phyloP scores from a whole-genome alignment of 2,329 filamentous ascomycete genomes.

The Lizonia empirigonia region DNA sequence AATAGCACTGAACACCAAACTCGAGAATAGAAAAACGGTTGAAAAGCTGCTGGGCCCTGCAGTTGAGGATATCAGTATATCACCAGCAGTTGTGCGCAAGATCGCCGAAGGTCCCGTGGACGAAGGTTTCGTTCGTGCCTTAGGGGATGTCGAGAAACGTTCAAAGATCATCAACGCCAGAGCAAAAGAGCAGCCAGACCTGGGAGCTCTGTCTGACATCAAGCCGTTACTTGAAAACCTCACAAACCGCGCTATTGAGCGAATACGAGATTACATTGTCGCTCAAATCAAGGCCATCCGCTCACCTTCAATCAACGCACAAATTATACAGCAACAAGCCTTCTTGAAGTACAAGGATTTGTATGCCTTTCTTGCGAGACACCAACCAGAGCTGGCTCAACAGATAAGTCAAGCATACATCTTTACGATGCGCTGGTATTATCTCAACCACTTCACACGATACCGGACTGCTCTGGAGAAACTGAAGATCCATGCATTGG shows the following conservation, averaged over 20 bases:
- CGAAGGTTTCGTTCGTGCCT: slow-evolving; percentile 81
- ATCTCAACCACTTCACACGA: slow-evolving; percentile 84
- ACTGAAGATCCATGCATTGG: slow-evolving; percentile 79
- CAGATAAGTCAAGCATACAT: slow-evolving; percentile 93
- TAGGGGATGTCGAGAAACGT: slow-evolving; percentile 83
- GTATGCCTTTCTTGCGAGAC: slow-evolving; percentile 80
- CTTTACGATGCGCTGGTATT: slow-evolving; percentile 99
- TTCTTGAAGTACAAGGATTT: slow-evolving; percentile 89
- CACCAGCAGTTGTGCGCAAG: slow-evolving; percentile 80
- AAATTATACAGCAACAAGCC: slow-evolving; percentile 92
- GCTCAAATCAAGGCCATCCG: slow-evolving; percentile 91
- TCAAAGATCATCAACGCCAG: slow-evolving; percentile 73
- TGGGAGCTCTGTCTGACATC: slow-evolving; percentile 82
- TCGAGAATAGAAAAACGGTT: slow-evolving; percentile 87
- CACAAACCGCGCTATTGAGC: slow-evolving; percentile 85
- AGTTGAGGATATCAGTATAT: slow-evolving; percentile 89
- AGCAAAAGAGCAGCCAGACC: slow-evolving; percentile 60
- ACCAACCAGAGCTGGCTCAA: slow-evolving; percentile 81
- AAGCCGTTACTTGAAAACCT: slow-evolving; percentile 84
- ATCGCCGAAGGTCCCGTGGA: slow-evolving; percentile 90
- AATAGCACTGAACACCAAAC: slow-evolving; percentile 76
- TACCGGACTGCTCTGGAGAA: slow-evolving; percentile 85
- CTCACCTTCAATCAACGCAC: slow-evolving; percentile 94
- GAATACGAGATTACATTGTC: slow-evolving; percentile 93
- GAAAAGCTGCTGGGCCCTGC: slow-evolving; percentile 86